Conservation (phyloP, 169 alveolate genomes). For the Ichthyophthirius multifiliis region DNA sequence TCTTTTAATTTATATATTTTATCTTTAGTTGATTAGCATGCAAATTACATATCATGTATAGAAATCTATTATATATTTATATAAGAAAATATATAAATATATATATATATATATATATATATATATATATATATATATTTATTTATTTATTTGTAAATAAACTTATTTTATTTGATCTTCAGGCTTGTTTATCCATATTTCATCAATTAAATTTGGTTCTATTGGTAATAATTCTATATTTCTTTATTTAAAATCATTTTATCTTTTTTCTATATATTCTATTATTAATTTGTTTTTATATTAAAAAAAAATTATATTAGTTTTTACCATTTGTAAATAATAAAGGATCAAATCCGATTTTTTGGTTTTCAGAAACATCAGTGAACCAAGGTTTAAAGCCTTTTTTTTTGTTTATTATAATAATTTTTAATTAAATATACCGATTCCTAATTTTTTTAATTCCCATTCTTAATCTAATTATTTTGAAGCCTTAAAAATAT, state of each 20-base stretch:
- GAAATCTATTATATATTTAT: no score
- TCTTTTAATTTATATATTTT: conserved; percentile 56
- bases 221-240: conserved; percentile 48
- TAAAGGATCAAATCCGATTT: conserved; percentile 73
- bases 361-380: conserved; percentile 29
- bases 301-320: no score
- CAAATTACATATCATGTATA: conserved; percentile 76
- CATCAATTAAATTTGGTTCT: conserved; percentile 62
- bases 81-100: no score
- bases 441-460: conserved; percentile 58
- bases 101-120: no score
- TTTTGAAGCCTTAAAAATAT: conserved; percentile 52
- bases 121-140: no score
- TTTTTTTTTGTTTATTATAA: no score
- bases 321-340: conserved; percentile 50
- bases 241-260: conserved; percentile 13
- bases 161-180: conserved; percentile 6
- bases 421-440: no score
- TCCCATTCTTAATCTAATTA: conserved; percentile 76
- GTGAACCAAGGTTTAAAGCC: no score
- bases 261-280: conserved; percentile 3
- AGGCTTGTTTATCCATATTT: conserved; percentile 72
- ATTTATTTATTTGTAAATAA: not conserved
- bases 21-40: conserved; percentile 71
- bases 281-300: no score